These are phyloP conservation scores for Lenwebbia sp. DNA, from an alignment of 345 rosid genomes.

Conservation along the genomic window DNA sequence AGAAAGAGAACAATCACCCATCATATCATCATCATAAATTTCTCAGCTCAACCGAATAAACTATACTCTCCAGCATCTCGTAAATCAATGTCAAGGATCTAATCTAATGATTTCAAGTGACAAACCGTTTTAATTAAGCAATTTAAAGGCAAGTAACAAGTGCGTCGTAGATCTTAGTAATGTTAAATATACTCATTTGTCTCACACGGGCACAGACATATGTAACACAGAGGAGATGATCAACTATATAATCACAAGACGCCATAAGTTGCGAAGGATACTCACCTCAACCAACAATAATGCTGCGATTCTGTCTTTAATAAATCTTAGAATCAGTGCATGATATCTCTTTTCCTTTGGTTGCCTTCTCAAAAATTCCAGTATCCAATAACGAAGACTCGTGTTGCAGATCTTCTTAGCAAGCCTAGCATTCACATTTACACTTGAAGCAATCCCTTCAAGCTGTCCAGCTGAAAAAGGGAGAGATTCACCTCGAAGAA, in stretches of 20 bases:
- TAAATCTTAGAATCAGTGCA: constrained; percentile 70
- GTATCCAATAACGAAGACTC: constrained; percentile 83
- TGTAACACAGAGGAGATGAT: background rate
- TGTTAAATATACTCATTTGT: background rate
- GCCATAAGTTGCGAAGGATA: background rate
- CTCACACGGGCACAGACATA: background rate
- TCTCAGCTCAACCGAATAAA: background rate
- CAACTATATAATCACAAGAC: background rate
- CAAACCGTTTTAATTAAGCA: background rate
- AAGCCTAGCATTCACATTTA: constrained; percentile 49
- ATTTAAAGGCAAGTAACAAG: background rate
- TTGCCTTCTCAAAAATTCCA: constrained; percentile 73
- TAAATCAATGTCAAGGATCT: background rate
- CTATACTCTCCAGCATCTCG: background rate
- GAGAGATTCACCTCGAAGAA: constrained; percentile 69
- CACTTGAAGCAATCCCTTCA: constrained; percentile 70
- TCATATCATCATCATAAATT: background rate
- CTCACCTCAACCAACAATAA: constrained; percentile 71
- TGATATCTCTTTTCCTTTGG: constrained; percentile 55
- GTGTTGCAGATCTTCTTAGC: constrained; percentile 50
- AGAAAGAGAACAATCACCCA: background rate
- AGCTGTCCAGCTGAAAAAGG: constrained; percentile 85
- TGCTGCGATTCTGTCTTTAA: constrained; percentile 75
- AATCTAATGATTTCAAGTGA: background rate
- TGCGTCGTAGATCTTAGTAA: background rate